phyloP scores from a whole-genome alignment of 2,329 filamentous ascomycete species.

The Passalora sequoiae region DNA sequence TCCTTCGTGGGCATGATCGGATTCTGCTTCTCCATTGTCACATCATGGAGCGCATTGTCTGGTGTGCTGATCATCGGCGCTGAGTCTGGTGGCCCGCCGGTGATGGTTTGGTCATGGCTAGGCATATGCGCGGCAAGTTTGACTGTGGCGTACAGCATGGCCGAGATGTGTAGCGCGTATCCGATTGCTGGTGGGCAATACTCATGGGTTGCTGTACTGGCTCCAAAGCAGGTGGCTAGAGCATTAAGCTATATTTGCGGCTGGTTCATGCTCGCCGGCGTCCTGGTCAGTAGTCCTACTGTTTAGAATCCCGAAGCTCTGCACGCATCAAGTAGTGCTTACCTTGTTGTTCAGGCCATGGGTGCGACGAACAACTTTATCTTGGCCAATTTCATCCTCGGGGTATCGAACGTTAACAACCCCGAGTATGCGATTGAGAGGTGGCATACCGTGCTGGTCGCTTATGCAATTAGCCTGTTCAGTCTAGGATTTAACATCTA shows the following conservation, averaged over 20 bases:
- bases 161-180: constrained; percentile 55
- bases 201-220: constrained; percentile 54
- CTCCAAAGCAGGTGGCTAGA: constrained; percentile 39
- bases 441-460: constrained; percentile 53
- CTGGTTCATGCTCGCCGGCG: constrained; percentile 37
- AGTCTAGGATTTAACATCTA: constrained; percentile 48
- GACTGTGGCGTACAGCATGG: constrained; percentile 54
- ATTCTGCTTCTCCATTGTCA: constrained; percentile 56
- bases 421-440: constrained; percentile 49
- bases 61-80: constrained; percentile 55
- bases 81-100: constrained; percentile 52
- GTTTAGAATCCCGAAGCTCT: too few relatives aligned
- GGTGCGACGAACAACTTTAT: constrained; percentile 53
- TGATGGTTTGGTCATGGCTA: constrained; percentile 56
- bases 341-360: constrained; percentile 46
- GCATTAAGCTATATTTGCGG: constrained; percentile 35
- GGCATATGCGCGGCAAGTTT: constrained; percentile 49
- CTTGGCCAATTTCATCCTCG: constrained; percentile 52
- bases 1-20: constrained; percentile 54
- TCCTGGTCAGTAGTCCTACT: too few relatives aligned
- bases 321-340: too few relatives aligned
- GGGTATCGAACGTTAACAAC: constrained; percentile 50
- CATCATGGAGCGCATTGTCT: constrained; percentile 53
- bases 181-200: constrained; percentile 55
- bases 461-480: constrained; percentile 46